A percentile compares a stretch with the other conserved stretches of the same genome.
Conservation (phyloP, 805 yeast genomes). For the Torulaspora gathmanii region DNA sequence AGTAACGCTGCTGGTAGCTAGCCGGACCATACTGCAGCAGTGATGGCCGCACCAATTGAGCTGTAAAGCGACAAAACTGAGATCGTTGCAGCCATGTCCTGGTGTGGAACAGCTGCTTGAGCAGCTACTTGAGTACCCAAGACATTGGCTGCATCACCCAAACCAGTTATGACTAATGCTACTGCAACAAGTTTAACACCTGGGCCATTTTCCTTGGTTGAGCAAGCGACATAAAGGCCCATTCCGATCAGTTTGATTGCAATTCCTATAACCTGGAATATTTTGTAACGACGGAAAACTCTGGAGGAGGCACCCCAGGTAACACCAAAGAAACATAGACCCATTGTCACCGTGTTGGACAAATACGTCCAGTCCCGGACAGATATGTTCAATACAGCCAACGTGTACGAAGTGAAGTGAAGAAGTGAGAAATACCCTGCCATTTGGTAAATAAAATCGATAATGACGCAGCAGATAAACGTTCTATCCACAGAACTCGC, state of each 20-base stretch:
- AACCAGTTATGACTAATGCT: conserved; percentile 36
- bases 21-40: conserved; percentile 39
- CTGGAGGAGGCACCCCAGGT: conserved; percentile 37
- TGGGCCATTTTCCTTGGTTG: conserved; percentile 15
- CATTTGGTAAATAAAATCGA: conserved; percentile 35
- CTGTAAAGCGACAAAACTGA: conserved; percentile 36
- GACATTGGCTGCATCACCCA: conserved; percentile 40
- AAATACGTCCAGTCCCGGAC: conserved; percentile 38
- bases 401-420: conserved; percentile 37
- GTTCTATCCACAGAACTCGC: conserved; percentile 38
- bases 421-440: conserved; percentile 32
- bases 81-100: conserved; percentile 41
- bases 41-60: conserved; percentile 38
- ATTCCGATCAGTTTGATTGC: conserved; percentile 35
- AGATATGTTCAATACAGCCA: conserved; percentile 33
- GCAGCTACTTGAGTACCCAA: conserved; percentile 38
- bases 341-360: conserved; percentile 38
- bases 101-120: conserved; percentile 42
- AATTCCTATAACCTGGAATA: conserved; percentile 36
- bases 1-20: conserved; percentile 34
- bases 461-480: conserved; percentile 34
- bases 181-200: conserved; percentile 31
- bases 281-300: conserved; percentile 38
- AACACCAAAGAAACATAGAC: conserved; percentile 38
- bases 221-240: conserved; percentile 26